phyloP scores from a whole-genome alignment of 208 protist genomes.

The Acanthamoeba castellanii region DNA sequence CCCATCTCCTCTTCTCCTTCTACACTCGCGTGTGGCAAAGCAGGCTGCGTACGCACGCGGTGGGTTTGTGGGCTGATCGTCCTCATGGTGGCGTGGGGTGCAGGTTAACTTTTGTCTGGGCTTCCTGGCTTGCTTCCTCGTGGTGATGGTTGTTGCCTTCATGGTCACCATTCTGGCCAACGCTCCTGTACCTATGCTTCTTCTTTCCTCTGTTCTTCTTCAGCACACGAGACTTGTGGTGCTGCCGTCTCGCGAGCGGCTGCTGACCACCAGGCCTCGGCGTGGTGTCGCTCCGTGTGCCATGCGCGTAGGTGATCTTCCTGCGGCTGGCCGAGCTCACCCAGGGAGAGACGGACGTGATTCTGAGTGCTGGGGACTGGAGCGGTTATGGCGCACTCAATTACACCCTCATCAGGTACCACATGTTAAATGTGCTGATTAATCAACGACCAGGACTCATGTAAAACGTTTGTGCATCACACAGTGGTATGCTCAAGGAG shows the following conservation, averaged over 20 bases:
- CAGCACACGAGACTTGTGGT: background rate
- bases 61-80: background rate
- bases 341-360: constrained; percentile 78
- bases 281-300: too few species aligned
- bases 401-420: constrained; percentile 23
- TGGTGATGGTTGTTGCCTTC: constrained; percentile 69
- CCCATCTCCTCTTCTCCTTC: background rate
- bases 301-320: constrained; percentile 79
- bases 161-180: constrained; percentile 63
- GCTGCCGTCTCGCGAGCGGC: background rate
- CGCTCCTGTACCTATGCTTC: constrained; percentile 47
- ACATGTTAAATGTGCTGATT: too few species aligned
- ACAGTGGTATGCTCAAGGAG: background rate
- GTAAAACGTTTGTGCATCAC: background rate
- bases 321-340: constrained; percentile 80
- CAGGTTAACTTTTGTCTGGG: constrained; percentile 62
- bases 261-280: background rate
- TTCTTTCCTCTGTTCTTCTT: background rate
- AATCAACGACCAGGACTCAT: background rate
- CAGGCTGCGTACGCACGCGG: too few species aligned
- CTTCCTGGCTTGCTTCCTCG: constrained; percentile 69
- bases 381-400: constrained; percentile 43
- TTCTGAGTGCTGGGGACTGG: background rate
- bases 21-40: background rate
- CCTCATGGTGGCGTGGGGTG: too few species aligned